Evolutionary conservation across 805 yeast species (phyloP).

Genomic region (Sugiyamaella qingdaonensis): DNA sequence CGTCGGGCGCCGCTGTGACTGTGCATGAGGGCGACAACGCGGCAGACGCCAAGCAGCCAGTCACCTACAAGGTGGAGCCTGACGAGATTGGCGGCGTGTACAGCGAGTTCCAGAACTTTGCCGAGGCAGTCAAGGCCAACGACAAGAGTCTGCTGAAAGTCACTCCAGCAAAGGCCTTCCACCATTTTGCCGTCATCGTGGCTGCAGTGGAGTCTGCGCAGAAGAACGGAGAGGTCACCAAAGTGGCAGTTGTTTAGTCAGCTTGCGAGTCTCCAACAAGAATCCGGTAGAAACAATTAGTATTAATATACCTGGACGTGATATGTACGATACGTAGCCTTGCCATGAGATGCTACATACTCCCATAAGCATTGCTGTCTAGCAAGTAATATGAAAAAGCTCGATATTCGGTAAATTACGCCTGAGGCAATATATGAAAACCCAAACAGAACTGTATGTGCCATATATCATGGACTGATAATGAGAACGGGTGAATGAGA

Average conservation of each 20-base stretch:
- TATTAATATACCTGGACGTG: background rate
- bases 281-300: background rate
- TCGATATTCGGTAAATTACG: too few relatives aligned
- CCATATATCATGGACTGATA: too few relatives aligned
- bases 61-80: constrained; percentile 26
- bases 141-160: constrained; percentile 56
- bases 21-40: constrained; percentile 28
- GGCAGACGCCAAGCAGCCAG: constrained; percentile 22
- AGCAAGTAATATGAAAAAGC: too few relatives aligned
- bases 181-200: constrained; percentile 85
- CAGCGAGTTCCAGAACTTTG: constrained; percentile 52
- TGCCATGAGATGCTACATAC: too few relatives aligned
- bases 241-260: constrained; percentile 9
- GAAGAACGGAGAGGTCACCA: constrained; percentile 30
- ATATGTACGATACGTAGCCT: background rate
- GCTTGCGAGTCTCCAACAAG: too few relatives aligned
- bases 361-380: too few relatives aligned
- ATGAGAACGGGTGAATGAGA: too few relatives aligned
- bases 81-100: constrained; percentile 53
- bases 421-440: too few relatives aligned
- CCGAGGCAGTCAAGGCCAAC: constrained; percentile 55
- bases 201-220: constrained; percentile 74
- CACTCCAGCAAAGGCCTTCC: constrained; percentile 80
- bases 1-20: constrained; percentile 25
- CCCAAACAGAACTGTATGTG: too few relatives aligned